Conservation (phyloP, 2,329 filamentous ascomycete genomes). For the Aureobasidium leucospermi region DNA sequence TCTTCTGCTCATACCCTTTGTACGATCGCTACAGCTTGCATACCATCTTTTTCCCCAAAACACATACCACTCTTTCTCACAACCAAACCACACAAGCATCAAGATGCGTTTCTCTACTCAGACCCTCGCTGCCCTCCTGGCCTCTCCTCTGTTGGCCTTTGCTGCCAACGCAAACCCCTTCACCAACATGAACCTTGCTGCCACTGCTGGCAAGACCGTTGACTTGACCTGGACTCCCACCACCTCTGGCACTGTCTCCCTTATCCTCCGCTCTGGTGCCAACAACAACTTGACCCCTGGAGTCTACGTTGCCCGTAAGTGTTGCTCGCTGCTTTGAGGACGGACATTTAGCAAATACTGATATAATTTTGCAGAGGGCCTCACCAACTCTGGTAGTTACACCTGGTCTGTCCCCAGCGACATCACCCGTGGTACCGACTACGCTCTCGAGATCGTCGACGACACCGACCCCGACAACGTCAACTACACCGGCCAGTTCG, state of each 20-base stretch:
- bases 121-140: conserved; percentile 37
- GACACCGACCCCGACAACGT: conserved; percentile 35
- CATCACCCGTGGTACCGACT: conserved; percentile 38
- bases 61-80: not conserved
- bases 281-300: conserved; percentile 35
- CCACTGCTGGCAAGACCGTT: conserved; percentile 40
- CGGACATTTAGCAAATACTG: conserved; percentile 1
- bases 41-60: not conserved
- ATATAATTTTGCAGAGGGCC: conserved; percentile 30
- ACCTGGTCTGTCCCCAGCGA: conserved; percentile 39
- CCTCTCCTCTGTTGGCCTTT: conserved; percentile 36
- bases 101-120: conserved; percentile 41
- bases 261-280: conserved; percentile 38
- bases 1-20: not conserved
- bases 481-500: conserved; percentile 49
- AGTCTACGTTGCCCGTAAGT: conserved; percentile 26
- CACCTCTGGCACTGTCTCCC: conserved; percentile 43
- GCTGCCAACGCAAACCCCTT: conserved; percentile 31
- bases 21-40: not conserved
- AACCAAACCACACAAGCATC: conserved; percentile 15
- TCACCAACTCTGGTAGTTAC: conserved; percentile 44
- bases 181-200: conserved; percentile 34
- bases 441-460: conserved; percentile 47
- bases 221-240: conserved; percentile 44
- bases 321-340: not conserved